phyloP scores from a whole-genome alignment of 495 filamentous ascomycete species.

The Thozetella sp. region DNA sequence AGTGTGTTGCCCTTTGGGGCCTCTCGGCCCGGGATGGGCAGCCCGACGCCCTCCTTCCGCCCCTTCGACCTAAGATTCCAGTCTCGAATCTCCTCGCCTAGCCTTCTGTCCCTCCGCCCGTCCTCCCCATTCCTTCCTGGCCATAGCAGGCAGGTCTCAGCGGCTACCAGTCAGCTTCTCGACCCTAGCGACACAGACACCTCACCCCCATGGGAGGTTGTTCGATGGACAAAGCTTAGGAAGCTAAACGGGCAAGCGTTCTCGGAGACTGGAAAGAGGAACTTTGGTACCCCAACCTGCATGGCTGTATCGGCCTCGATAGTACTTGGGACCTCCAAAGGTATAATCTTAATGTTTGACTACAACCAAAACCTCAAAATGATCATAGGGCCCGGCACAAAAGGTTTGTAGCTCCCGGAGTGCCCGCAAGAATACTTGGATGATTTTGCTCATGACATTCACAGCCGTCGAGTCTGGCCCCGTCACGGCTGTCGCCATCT shows the following conservation, averaged over 20 bases:
- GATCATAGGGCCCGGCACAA: conserved; percentile 92
- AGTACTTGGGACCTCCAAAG: conserved; percentile 90
- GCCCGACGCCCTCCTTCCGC: conserved; percentile 78
- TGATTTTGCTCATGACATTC: conserved; percentile 17
- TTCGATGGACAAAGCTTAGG: conserved; percentile 92
- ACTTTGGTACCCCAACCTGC: conserved; percentile 90
- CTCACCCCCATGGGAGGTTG: conserved; percentile 89
- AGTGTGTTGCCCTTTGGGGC: conserved; percentile 50
- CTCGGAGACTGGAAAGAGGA: conserved; percentile 92
- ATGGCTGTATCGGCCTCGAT: conserved; percentile 88
- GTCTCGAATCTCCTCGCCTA: conserved; percentile 70
- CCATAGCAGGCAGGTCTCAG: conserved; percentile 78
- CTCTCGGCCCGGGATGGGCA: conserved; percentile 46
- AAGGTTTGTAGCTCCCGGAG: conserved; percentile 58
- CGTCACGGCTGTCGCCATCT: conserved; percentile 85
- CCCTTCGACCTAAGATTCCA: conserved; percentile 96
- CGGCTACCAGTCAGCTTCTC: conserved; percentile 55
- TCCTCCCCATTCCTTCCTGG: conserved; percentile 76
- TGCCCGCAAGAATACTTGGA: not conserved
- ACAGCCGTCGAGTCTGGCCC: conserved; percentile 87
- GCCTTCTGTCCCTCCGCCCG: conserved; percentile 60
- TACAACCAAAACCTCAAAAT: conserved; percentile 93
- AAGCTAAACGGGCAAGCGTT: conserved; percentile 88
- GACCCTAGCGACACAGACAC: conserved; percentile 64
- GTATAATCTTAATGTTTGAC: conserved; percentile 92